Percentiles rank a stretch among this genome's conserved stretches.
phyloP scores from a whole-genome alignment of 371 early-diverging fungal genomes.

The Phascolomyces articulosus region DNA sequence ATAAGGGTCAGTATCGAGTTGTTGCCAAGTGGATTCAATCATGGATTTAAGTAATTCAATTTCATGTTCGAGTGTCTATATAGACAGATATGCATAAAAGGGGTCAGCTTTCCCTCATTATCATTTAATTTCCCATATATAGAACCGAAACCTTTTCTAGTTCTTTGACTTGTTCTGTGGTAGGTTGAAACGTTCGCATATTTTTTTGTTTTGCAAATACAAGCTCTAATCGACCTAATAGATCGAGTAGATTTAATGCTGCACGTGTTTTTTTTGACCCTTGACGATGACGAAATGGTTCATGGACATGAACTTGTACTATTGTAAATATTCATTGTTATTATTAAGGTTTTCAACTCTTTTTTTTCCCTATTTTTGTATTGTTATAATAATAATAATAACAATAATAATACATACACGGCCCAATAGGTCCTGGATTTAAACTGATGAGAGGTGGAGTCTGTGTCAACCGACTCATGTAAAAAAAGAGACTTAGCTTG shows the following conservation, averaged over 20 bases:
- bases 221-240: constrained; percentile 18
- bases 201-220: constrained; percentile 9
- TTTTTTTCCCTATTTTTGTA: neutral
- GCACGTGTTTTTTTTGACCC: constrained; percentile 17
- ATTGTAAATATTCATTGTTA: neutral
- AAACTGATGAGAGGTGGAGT: constrained; percentile 23
- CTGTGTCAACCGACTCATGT: constrained; percentile 24
- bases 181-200: neutral
- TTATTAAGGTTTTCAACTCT: neutral
- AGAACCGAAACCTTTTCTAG: constrained; percentile 4
- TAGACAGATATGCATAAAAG: too few relatives aligned
- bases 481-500: neutral
- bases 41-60: neutral
- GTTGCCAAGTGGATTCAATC: constrained; percentile 1
- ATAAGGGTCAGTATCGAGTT: neutral
- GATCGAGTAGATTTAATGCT: constrained; percentile 18
- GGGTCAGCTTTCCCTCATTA: neutral
- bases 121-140: neutral
- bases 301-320: constrained; percentile 20
- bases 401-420: neutral
- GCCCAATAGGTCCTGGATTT: constrained; percentile 6
- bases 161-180: neutral
- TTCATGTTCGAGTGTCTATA: constrained; percentile 1
- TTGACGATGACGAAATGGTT: constrained; percentile 22
- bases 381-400: neutral